Evolutionary conservation across 176 grass and related monocot species (phyloP), one percentile per base, ranked within the genome.

Genomic region (maize (Zea mays)): DNA sequence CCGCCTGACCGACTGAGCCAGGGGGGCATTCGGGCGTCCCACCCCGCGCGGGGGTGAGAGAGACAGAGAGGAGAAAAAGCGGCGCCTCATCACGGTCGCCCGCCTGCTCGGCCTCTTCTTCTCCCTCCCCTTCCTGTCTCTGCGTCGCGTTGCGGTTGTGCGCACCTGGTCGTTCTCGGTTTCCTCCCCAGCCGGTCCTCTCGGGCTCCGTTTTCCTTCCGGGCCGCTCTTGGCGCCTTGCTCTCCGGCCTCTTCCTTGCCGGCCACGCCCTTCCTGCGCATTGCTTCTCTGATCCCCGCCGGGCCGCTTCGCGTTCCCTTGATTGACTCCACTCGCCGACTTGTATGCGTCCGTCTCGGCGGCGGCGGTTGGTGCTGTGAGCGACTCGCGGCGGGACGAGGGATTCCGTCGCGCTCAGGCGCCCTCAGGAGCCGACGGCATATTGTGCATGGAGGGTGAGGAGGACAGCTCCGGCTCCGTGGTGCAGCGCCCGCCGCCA

Each of bases 401-500:
- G 52, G 52, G 52, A 56, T 19, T 56, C 52, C 16, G 52, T n/a
- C 51, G 2, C 38, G 14, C 2, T 52, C 16, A 8, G 6, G 3
- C 27, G 27, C 27, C 54, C 17, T 57, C 54, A 4, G 54, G 56
- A 17, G 2, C 21, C 11, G 7, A 33, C 8, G 34, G 51, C 51
- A 57, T 75, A 57, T 75, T 62, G 77, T 33, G 66, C 21, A 86
- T 91, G 86, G 86, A 85, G 72, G 89, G 65, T 49, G 79, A 20
- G 82, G 79, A 91, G 10, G 63, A 89, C 14, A 59, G 33, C 12
- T 38, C 33, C 46, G 71, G 62, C 33, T 40, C 59, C 7, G 77
- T 21, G 19, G 33, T n/a, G 71, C 58, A 13, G 43, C 67, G 66
- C 17, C 64, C 19, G 36, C 7, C 39, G 38, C 55, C 6, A 10